Percentiles rank a stretch among this genome's conserved stretches.
Conservation (phyloP, 106 monocot genomes). For the Narthecium ossifragum region DNA sequence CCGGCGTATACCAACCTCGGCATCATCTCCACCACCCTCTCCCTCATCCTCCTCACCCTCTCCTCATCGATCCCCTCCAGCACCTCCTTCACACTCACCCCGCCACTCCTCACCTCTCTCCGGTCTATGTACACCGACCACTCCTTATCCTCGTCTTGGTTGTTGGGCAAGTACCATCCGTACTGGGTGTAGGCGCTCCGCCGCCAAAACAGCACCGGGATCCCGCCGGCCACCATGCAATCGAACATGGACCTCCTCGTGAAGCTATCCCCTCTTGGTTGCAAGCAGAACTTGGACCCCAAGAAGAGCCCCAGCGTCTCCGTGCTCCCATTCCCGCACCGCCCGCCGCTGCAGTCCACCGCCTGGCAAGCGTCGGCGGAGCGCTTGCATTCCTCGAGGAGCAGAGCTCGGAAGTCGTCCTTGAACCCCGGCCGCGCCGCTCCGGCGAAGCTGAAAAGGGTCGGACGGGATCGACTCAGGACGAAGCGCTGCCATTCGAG, state of each 20-base stretch:
- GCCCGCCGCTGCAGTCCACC: constrained; percentile 47
- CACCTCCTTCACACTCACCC: constrained; percentile 29
- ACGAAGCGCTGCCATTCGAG: constrained; percentile 59
- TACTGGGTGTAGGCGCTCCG: constrained; percentile 74
- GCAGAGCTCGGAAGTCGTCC: constrained; percentile 53
- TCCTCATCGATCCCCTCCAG: constrained; percentile 58
- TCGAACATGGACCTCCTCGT: constrained; percentile 90
- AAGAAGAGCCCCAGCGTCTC: constrained; percentile 62
- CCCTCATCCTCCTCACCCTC: constrained; percentile 67
- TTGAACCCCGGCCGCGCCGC: constrained; percentile 45
- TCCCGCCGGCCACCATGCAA: constrained; percentile 87
- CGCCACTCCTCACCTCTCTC: constrained; percentile 49
- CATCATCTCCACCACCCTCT: constrained; percentile 63
- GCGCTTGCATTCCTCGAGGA: constrained; percentile 40
- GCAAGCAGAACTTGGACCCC: constrained; percentile 70
- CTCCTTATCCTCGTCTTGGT: too few relatives aligned
- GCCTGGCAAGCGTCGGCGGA: constrained; percentile 33
- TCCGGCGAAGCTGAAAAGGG: constrained; percentile 69
- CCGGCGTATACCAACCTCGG: constrained; percentile 67
- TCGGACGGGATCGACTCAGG: constrained; percentile 26
- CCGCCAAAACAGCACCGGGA: constrained; percentile 90
- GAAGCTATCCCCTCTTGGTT: constrained; percentile 88
- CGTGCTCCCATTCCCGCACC: constrained; percentile 46
- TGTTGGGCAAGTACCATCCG: constrained; percentile 57
- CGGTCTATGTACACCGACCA: constrained; percentile 87